A percentile compares a stretch with the other conserved stretches of the same genome.
Conservation (phyloP, 176 grass and related monocot species). For the Zizania latifolia region DNA sequence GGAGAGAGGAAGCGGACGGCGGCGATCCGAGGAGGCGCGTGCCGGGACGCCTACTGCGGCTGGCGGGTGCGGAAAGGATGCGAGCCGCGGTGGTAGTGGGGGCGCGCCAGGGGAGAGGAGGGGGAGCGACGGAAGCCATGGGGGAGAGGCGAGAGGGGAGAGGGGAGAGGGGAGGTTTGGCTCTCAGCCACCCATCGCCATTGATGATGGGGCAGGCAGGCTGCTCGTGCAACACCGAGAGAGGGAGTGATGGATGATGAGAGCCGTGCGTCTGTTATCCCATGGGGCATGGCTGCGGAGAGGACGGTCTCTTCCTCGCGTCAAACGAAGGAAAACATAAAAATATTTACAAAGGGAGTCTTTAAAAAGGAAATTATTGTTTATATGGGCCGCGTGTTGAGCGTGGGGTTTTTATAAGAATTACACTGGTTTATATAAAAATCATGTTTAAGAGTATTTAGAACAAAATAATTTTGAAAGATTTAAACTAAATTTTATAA, state of each 20-base stretch:
- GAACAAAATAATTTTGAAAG: too few species aligned
- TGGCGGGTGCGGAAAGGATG: background rate
- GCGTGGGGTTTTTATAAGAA: too few species aligned
- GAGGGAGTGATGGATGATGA: background rate
- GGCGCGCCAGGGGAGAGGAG: background rate
- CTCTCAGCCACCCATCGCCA: conserved; percentile 33
- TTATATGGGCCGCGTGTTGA: too few species aligned
- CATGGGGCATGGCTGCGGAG: too few species aligned
- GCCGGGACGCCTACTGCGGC: background rate
- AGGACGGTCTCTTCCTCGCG: too few species aligned
- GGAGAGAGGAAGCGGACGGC: background rate
- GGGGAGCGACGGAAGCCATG: conserved; percentile 38
- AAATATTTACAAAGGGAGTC: too few species aligned
- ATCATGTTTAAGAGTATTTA: too few species aligned
- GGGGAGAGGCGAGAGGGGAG: background rate
- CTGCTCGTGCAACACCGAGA: background rate
- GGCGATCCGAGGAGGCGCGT: background rate
- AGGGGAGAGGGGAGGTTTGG: background rate
- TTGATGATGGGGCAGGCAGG: background rate
- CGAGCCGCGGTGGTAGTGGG: background rate
- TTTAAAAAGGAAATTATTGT: too few species aligned
- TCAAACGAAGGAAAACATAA: too few species aligned
- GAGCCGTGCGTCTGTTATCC: conserved; percentile 13
- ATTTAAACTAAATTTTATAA: too few species aligned
- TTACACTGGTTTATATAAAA: too few species aligned